Conservation (phyloP, 805 yeast species). For the Teunomyces barrocoloradensis region DNA sequence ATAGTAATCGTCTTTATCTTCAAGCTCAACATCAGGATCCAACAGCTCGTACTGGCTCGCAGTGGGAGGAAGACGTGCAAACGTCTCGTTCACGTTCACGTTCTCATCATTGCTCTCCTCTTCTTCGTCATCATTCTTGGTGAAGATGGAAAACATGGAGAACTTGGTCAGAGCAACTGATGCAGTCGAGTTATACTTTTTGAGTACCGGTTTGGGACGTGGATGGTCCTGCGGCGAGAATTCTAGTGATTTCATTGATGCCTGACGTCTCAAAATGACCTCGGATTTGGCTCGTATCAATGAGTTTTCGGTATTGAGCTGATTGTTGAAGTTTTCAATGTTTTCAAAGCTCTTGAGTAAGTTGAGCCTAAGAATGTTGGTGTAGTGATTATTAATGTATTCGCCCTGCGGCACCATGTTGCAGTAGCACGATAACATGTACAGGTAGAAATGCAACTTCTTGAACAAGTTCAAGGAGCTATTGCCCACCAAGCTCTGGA, state of each 20-base stretch:
- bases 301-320: constrained; percentile 14
- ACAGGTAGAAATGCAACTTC: constrained; percentile 31
- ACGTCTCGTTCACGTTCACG: neutral
- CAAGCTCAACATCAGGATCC: constrained; percentile 10
- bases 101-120: neutral
- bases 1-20: constrained; percentile 21
- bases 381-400: constrained; percentile 35
- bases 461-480: constrained; percentile 34
- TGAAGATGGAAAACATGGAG: constrained; percentile 9
- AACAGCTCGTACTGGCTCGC: neutral
- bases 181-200: neutral
- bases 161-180: constrained; percentile 7
- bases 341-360: constrained; percentile 38
- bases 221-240: neutral
- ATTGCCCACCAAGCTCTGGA: constrained; percentile 33
- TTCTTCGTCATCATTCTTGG: constrained; percentile 4
- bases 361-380: constrained; percentile 33
- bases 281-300: constrained; percentile 16
- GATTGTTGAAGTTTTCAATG: constrained; percentile 28
- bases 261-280: constrained; percentile 24
- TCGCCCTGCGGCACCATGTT: constrained; percentile 29
- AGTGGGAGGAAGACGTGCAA: neutral
- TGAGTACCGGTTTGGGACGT: neutral
- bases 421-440: constrained; percentile 39
- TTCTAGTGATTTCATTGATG: constrained; percentile 20